phyloP scores from a whole-genome alignment of 768 basidiomycete genomes.

The Suillus ampliporus region DNA sequence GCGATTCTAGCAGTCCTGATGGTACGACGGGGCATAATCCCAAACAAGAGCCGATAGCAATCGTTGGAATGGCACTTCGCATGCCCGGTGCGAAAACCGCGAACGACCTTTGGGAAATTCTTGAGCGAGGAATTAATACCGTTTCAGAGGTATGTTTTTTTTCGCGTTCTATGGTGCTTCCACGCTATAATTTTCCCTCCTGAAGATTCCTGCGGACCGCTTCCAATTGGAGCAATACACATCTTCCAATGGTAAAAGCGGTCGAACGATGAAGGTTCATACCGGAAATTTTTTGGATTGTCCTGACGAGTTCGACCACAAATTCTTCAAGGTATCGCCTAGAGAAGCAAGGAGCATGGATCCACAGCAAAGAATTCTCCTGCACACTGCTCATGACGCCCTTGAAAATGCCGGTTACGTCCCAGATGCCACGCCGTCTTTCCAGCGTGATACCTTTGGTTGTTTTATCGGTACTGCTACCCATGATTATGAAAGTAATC shows the following conservation, averaged over 20 bases:
- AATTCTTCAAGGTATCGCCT: constrained; percentile 75
- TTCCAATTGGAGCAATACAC: constrained; percentile 54
- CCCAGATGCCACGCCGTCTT: constrained; percentile 58
- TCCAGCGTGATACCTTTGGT: constrained; percentile 59
- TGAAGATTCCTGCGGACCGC: constrained; percentile 65
- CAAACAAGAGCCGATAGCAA: constrained; percentile 62
- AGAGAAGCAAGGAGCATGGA: constrained; percentile 80
- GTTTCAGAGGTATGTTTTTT: constrained; percentile 53
- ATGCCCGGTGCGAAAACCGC: constrained; percentile 54
- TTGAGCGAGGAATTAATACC: constrained; percentile 62
- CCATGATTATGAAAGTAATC: constrained; percentile 70
- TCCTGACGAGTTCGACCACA: constrained; percentile 66
- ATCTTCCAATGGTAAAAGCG: constrained; percentile 25
- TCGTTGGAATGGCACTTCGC: constrained; percentile 73
- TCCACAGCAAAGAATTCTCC: constrained; percentile 72
- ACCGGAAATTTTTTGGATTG: constrained; percentile 69
- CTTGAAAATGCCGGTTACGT: constrained; percentile 76
- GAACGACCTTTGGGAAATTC: constrained; percentile 60
- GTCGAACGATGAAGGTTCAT: constrained; percentile 53
- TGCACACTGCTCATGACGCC: constrained; percentile 71
- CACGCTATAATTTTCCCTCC: constrained; percentile 1
- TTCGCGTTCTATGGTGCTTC: background rate
- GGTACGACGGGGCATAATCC: background rate
- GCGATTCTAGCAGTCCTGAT: constrained; percentile 1
- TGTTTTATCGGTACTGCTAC: constrained; percentile 75